Evolutionary conservation across 108 stramenopile genomes (phyloP).

Genomic region (Aurantiochytrium sp.): DNA sequence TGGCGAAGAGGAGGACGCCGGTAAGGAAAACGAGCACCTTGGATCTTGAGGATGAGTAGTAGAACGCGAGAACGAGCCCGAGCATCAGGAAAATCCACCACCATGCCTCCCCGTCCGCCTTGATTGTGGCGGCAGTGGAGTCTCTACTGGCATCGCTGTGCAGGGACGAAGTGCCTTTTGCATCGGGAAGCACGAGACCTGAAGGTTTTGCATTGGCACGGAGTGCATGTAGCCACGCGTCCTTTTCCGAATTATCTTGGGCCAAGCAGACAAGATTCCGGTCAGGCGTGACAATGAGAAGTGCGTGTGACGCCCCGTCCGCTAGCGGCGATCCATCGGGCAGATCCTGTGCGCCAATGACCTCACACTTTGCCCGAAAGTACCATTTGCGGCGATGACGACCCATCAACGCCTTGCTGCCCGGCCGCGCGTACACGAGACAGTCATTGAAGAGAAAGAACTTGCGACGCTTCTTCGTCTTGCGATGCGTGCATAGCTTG

Average conservation of each 20-base stretch:
- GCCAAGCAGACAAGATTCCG: background rate
- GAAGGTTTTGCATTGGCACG: no score
- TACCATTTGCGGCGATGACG: background rate
- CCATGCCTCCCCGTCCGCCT: no score
- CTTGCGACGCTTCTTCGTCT: background rate
- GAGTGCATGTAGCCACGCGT: background rate
- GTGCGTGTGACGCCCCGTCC: background rate
- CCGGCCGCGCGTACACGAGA: background rate
- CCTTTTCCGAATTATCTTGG: background rate
- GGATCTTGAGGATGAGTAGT: no score
- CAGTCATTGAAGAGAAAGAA: background rate
- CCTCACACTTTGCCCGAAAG: background rate
- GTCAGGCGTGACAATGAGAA: background rate
- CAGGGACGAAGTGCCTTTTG: no score
- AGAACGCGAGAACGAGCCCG: no score
- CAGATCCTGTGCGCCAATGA: background rate
- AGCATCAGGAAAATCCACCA: no score
- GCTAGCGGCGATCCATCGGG: background rate
- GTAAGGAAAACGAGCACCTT: no score
- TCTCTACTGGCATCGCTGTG: no score
- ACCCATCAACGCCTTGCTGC: background rate
- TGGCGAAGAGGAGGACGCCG: no score
- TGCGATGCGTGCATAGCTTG: background rate
- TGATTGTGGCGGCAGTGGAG: no score
- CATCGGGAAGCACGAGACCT: no score